These are phyloP conservation scores for Sequoiadendron giganteum DNA, from an alignment of 75 land plant species.

Conservation along the genomic window DNA sequence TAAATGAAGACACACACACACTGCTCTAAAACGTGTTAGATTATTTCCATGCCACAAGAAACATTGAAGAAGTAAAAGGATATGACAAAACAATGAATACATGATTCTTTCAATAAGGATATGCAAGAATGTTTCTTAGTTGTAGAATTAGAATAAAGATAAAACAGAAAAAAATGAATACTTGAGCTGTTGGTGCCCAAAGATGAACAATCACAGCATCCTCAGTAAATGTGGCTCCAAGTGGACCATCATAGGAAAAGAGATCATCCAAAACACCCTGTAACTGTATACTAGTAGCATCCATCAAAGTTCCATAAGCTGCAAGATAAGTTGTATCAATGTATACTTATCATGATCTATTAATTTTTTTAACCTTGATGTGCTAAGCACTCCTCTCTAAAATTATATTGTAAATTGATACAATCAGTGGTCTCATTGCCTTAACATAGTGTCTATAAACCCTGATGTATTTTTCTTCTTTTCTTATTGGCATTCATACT, in stretches of 20 bases:
- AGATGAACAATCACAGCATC: slow-evolving; percentile 59
- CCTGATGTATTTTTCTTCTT: not conserved
- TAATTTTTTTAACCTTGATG: not conserved
- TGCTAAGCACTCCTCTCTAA: not conserved
- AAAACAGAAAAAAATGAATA: slow-evolving; percentile 23
- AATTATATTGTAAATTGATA: not conserved
- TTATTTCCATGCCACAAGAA: not conserved
- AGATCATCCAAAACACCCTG: slow-evolving; percentile 92
- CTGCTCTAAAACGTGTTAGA: slow-evolving; percentile 27
- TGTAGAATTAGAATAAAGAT: not conserved
- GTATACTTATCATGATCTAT: not conserved
- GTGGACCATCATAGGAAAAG: slow-evolving; percentile 82
- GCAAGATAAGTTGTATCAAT: slow-evolving; percentile 13
- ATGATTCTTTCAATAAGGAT: not conserved
- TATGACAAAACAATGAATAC: not conserved
- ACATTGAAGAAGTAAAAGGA: not conserved
- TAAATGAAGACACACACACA: slow-evolving; percentile 54
- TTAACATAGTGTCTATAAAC: not conserved
- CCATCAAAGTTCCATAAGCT: slow-evolving; percentile 60
- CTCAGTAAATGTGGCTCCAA: slow-evolving; percentile 63
- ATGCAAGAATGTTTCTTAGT: not conserved
- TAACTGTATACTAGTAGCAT: slow-evolving; percentile 80
- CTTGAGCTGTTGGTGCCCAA: slow-evolving; percentile 99
- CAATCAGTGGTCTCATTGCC: not conserved
- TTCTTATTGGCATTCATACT: not conserved